Evolutionary conservation across 768 basidiomycete species (phyloP), one percentile per base, ranked within the genome.

Genomic region (Phanerochaete carnosa): DNA sequence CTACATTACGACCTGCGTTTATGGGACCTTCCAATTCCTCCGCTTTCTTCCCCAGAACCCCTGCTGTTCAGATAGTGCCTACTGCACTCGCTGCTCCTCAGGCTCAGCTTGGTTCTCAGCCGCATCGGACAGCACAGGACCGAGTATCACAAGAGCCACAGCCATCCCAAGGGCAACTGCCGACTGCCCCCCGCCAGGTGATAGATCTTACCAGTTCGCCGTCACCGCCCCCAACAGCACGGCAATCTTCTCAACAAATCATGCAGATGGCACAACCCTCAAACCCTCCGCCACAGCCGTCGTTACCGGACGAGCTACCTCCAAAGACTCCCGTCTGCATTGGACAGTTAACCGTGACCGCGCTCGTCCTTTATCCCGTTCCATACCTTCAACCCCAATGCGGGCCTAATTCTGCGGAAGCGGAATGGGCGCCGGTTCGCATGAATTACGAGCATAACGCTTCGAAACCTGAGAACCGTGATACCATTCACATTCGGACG

Each of bases 311-410:
- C 9, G 87, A 90, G 47, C 73, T 91, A 19, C 80, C 89, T 6
- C 89, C 88, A 15, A 91, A 88, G 76, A 91, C 90, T 0, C 89
- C 92, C 16, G 86, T 95, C 55, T 95, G 94, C 72, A 94, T 95
- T 51, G 94, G 94, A 1, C 88, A 91, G 60, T 79, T 95, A 35
- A 79, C 80, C n/a, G 87, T 88, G 22, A 92, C 89, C 19, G 93
- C 92, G 15, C 83, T 95, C 28, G 85, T 95, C 33, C 79, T 94
- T n/a, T 92, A 93, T 72, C 92, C 90, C 8, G 83, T 90, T 19
- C 69, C 81, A 29, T 94, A 92, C 71, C 74, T 94, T 35, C 69
- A 75, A 47, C 75, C 76, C 25, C 80, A 77, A 55, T 79, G 80
- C 13, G 58, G 62, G n/a, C 60, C 60, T 7, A 62, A 57, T 23